phyloP scores from a whole-genome alignment of 345 rosid species.

The Pugionium dolabratum region DNA sequence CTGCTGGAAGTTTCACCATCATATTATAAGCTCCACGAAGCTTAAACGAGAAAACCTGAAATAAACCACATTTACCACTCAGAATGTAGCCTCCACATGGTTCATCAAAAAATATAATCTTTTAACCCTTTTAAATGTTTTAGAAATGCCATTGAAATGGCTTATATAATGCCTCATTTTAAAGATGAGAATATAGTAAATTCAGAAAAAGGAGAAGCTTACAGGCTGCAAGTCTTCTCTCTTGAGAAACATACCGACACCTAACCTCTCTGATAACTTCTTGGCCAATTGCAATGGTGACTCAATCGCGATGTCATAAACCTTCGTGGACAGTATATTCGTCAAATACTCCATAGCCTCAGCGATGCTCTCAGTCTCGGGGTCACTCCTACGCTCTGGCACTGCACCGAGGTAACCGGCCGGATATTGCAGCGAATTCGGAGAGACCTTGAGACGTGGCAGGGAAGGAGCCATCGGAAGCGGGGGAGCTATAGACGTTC shows the following conservation, averaged over 20 bases:
- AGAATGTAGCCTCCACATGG: background rate
- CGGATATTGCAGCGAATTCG: slow-evolving; percentile 70
- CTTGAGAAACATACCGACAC: slow-evolving; percentile 70
- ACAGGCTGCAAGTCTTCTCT: slow-evolving; percentile 93
- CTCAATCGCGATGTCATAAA: slow-evolving; percentile 81
- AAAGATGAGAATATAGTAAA: too few relatives aligned
- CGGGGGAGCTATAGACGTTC: slow-evolving; percentile 21
- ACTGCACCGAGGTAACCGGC: slow-evolving; percentile 82
- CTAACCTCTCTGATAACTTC: slow-evolving; percentile 68
- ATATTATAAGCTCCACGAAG: slow-evolving; percentile 96
- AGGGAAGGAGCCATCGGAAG: background rate
- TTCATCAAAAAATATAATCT: background rate
- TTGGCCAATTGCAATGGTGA: slow-evolving; percentile 71
- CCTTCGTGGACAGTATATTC: slow-evolving; percentile 69
- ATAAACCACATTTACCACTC: background rate
- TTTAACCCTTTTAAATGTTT: background rate
- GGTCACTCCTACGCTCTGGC: slow-evolving; percentile 49
- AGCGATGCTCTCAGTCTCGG: slow-evolving; percentile 35
- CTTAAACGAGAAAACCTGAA: slow-evolving; percentile 94
- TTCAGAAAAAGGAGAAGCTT: slow-evolving; percentile 22
- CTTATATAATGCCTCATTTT: too few relatives aligned
- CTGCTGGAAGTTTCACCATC: slow-evolving; percentile 84
- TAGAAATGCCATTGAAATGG: background rate
- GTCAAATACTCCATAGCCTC: slow-evolving; percentile 79
- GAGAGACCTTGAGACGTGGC: slow-evolving; percentile 45